phyloP scores from a whole-genome alignment of 2,329 filamentous ascomycete species.

The Colletotrichum kahawae region DNA sequence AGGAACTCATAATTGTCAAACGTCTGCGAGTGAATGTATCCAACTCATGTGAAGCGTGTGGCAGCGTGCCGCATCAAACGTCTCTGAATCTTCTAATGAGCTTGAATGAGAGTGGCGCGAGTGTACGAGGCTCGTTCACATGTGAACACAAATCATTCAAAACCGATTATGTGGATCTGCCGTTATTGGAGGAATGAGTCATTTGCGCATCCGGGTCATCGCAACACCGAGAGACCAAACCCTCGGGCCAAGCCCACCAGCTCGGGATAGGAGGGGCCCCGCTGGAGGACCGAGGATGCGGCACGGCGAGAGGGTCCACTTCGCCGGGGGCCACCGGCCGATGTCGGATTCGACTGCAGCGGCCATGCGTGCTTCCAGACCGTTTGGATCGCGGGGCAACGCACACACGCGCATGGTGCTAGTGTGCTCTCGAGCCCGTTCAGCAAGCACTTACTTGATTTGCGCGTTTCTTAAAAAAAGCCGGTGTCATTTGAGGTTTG shows the following conservation, averaged over 20 bases:
- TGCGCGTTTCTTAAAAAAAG: too few species aligned
- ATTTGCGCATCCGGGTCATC: not conserved
- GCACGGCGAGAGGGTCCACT: not conserved
- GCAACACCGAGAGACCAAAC: not conserved
- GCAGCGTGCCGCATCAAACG: not conserved
- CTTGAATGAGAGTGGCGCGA: not conserved
- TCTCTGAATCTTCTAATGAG: not conserved
- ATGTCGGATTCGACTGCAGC: not conserved
- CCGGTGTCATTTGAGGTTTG: not conserved
- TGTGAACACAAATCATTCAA: not conserved
- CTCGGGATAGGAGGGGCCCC: too few species aligned
- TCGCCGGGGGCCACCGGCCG: not conserved
- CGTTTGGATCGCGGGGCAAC: not conserved
- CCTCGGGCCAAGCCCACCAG: not conserved
- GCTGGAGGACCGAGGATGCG: not conserved
- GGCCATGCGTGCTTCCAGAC: not conserved
- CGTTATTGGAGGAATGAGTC: not conserved
- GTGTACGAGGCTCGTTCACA: not conserved
- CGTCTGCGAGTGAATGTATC: not conserved
- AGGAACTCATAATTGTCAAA: not conserved
- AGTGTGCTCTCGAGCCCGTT: not conserved
- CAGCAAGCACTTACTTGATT: not conserved
- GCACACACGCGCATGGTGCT: not conserved
- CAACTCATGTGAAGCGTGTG: not conserved
- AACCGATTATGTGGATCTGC: not conserved